Evolutionary conservation across 768 basidiomycete genomes (phyloP).

Genomic region (Panaeolus papilionaceus): DNA sequence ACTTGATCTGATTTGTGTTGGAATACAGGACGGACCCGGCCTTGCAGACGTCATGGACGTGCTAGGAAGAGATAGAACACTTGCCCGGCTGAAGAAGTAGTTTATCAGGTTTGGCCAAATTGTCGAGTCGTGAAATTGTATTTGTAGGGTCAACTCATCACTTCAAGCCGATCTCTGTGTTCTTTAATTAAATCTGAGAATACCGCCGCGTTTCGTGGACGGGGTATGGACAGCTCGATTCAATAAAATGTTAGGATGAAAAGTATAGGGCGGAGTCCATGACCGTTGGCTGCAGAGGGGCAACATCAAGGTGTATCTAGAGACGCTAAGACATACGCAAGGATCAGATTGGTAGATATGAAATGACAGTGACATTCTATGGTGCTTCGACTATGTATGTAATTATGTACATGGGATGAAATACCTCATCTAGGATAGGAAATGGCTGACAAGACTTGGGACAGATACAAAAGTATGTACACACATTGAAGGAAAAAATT

Average conservation of each 20-base stretch:
- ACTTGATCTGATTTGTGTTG: conserved; percentile 12
- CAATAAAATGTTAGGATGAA: no score
- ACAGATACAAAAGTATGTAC: neutral
- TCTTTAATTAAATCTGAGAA: no score
- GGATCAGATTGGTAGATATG: neutral
- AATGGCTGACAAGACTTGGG: neutral
- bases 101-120: neutral
- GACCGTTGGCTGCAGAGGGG: no score
- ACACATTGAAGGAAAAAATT: neutral
- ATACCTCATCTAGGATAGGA: conserved; percentile 6
- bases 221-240: no score
- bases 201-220: no score
- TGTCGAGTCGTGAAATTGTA: neutral
- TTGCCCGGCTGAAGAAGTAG: conserved; percentile 38
- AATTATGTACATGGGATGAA: conserved; percentile 8
- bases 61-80: conserved; percentile 48
- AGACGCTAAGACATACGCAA: no score
- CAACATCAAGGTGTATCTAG: no score
- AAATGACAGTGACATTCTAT: neutral
- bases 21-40: conserved; percentile 52
- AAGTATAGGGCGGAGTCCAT: no score
- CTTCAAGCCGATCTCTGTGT: no score
- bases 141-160: neutral
- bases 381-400: conserved; percentile 5
- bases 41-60: conserved; percentile 50